Evolutionary conservation across 2,329 filamentous ascomycete species (phyloP).

Genomic region (Trichoderma afroharzianum): DNA sequence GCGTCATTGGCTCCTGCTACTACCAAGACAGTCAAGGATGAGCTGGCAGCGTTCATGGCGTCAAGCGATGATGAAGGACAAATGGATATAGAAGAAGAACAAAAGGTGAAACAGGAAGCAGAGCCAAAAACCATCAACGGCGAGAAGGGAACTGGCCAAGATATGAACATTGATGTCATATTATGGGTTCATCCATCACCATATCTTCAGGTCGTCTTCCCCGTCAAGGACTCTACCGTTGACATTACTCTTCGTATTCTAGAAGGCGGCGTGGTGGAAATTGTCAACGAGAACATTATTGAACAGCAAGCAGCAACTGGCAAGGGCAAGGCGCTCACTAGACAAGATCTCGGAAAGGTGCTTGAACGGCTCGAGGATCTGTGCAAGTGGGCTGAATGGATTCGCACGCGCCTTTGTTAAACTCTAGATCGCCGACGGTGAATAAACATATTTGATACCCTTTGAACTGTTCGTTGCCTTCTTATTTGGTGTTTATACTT

Average conservation of each 20-base stretch:
- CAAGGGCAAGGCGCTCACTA: conserved; percentile 36
- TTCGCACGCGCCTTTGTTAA: conserved; percentile 38
- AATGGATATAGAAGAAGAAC: not conserved
- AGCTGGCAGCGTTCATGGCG: conserved; percentile 33
- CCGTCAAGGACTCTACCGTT: conserved; percentile 46
- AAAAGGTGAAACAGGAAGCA: not conserved
- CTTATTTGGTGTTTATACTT: not conserved
- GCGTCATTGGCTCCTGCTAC: conserved; percentile 13
- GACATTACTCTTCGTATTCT: conserved; percentile 57
- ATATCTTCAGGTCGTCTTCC: conserved; percentile 52
- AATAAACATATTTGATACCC: conserved; percentile 16
- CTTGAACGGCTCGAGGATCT: conserved; percentile 51
- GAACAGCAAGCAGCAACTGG: conserved; percentile 20
- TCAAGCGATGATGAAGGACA: not conserved
- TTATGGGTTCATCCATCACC: conserved; percentile 49
- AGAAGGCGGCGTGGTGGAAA: conserved; percentile 55
- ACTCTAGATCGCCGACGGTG: not conserved
- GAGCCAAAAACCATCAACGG: not conserved
- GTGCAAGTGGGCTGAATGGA: conserved; percentile 53
- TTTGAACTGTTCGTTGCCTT: not conserved
- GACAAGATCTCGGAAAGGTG: conserved; percentile 42
- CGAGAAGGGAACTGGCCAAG: not conserved
- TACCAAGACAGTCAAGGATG: conserved; percentile 30
- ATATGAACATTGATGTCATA: conserved; percentile 48
- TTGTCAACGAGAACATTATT: conserved; percentile 54